Evolutionary conservation across 768 basidiomycete species (phyloP), one percentile per base, ranked within the genome.

Genomic region (Cystobasidiopsis lactophilus): DNA sequence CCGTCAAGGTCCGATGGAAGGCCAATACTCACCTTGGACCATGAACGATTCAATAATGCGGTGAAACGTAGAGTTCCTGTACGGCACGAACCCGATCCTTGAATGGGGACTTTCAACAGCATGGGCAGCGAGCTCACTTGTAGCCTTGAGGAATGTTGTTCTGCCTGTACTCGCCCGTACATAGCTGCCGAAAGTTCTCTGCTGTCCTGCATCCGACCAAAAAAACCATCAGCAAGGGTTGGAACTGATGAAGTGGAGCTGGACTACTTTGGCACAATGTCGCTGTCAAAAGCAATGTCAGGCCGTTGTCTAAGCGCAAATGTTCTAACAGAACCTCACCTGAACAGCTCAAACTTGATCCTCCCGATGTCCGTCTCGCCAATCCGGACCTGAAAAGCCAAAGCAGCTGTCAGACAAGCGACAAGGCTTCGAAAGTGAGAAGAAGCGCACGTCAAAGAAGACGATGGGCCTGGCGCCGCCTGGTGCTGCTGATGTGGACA

Each of bases 101-200:
- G 27, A 18, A 19, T 26, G 19, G 19, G 11, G 27, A 19, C 27
- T 7, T 19, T 9, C 27, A 24, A 83, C 71, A 14, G 80, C 75
- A 59, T 88, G 84, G 5, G 39, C 61, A 58, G 40, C 57, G 54
- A 14, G 48, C 37, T 31, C 41, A 33, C 53, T 63, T 63, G 57
- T 60, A 63, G 14, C 62, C 59, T 18, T 59, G 45, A 1, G 60
- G 60, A 10, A 59, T 46, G 24, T 52, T 55, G 55, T 63, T 60
- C 50, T 58, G 52, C 48, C 55, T 56, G 39, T 40, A 35, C 37
- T 96, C 91, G n/a, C 93, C 93, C 2, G 89, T 95, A 64, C 91
- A 96, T 26, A 96, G 71, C 62, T 96, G 91, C 56, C 93, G 73
- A 63, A 96, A 96, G 70, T 96, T 98, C 69, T 98, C 91, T 7